Base-by-base conservation (phyloP, 2,329 filamentous ascomycete species). In the Akanthomyces lecanii region DNA sequence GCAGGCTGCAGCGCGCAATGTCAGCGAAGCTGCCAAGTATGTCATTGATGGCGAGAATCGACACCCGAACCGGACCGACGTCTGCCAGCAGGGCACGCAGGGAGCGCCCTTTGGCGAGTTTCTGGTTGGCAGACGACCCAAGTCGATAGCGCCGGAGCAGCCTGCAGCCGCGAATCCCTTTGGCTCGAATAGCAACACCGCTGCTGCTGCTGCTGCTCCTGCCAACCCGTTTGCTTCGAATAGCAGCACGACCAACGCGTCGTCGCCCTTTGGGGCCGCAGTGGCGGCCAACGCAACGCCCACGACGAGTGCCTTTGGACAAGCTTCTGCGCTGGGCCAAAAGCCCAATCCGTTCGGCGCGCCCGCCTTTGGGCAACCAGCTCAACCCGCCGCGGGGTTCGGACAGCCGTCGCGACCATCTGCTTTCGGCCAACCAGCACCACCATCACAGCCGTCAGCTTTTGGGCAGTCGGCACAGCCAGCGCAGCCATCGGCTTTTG, bases 51-150 rank as follows among this genome's bases (percentile, higher is more conserved):
- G 83, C 25, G 85, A 83, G 61, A 86, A 90, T 60, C 84, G 86
- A 47, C 90, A 92, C 69, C 91, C 91, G 1, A 96, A 95, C 71
- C 83, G 91, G 47, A 78, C 83, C 59, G 89, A 93, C 67, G 79
- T 88, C 23, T 84, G 83, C 73, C 77, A 80, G 62, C 76, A 80
- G 66, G 76, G 75, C 53, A 78, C 71, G 0, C 74, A 77, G n/a
- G 74, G 76, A n/a, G 75, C 74, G 8, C 76, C 77, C 0, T 79
- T 76, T 62, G 79, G 79, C 52, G 72, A 76, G 54, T 85, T 84
- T 65, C 70, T 73, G 0, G 75, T 76, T 11, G 78, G 77, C 42
- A 76, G 71, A 66, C 67, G 71, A 66, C 64, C 71, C 38, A 67
- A 67, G 28, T 67, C 70, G 23, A 64, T 66, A 8, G 66, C 67